Conservation (phyloP, 2,329 filamentous ascomycete genomes). For the Cladorrhinum sp. region DNA sequence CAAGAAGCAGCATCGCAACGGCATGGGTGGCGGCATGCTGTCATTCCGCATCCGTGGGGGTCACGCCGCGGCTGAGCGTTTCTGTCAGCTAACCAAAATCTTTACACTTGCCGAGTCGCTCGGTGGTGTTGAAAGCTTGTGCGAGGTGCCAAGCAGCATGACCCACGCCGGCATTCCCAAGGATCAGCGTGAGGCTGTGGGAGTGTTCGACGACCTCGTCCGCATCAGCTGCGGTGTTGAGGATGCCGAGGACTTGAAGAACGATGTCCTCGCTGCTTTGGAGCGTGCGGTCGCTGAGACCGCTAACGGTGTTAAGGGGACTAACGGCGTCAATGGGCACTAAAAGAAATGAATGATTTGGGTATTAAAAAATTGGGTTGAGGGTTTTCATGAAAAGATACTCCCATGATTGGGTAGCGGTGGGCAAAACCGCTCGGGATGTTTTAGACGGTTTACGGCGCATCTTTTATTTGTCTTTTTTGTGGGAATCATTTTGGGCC, state of each 20-base stretch:
- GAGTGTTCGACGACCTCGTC: constrained; percentile 92
- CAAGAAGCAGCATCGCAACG: constrained; percentile 85
- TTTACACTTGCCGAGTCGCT: constrained; percentile 92
- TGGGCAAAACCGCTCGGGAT: background rate
- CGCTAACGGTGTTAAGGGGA: constrained; percentile 22
- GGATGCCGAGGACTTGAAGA: constrained; percentile 78
- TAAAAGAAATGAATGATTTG: background rate
- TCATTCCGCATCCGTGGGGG: constrained; percentile 92
- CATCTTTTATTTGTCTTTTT: background rate
- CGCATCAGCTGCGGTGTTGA: constrained; percentile 92
- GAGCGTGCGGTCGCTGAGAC: constrained; percentile 61
- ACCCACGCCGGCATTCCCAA: constrained; percentile 93
- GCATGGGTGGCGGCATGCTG: constrained; percentile 95
- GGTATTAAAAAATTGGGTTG: background rate
- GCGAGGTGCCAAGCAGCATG: constrained; percentile 93
- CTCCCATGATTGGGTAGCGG: background rate
- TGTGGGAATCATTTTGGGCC: background rate
- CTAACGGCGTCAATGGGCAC: constrained; percentile 18
- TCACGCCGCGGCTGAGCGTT: constrained; percentile 78
- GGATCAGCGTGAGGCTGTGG: constrained; percentile 85
- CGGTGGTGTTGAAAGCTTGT: constrained; percentile 82
- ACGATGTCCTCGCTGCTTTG: constrained; percentile 76
- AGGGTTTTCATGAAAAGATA: background rate
- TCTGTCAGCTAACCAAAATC: constrained; percentile 85
- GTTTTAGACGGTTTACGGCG: background rate